Evolutionary conservation across 2,329 filamentous ascomycete species (phyloP).

Genomic region (Trichoderma semiorbis): DNA sequence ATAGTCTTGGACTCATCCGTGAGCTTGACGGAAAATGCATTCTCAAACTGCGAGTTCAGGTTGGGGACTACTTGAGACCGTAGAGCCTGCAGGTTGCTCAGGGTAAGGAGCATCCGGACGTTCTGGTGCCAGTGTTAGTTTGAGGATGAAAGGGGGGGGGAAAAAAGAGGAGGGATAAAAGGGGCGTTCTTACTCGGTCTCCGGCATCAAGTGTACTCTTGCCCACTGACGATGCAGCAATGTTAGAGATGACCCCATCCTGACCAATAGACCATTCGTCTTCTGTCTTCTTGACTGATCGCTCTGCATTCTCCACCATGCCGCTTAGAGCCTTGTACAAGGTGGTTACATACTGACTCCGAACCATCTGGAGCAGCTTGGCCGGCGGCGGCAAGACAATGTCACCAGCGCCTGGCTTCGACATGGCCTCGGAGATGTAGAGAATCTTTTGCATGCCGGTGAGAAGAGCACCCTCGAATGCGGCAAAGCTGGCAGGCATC

Average conservation of each 20-base stretch:
- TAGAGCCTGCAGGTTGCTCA: conserved; percentile 86
- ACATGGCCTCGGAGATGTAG: conserved; percentile 83
- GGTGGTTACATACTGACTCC: conserved; percentile 87
- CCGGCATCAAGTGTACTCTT: conserved; percentile 51
- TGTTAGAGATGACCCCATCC: conserved; percentile 37
- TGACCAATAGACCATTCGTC: conserved; percentile 56
- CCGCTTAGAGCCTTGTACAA: conserved; percentile 91
- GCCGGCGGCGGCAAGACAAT: conserved; percentile 81
- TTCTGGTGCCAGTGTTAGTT: conserved; percentile 54
- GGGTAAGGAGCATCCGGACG: conserved; percentile 86
- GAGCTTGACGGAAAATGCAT: conserved; percentile 87
- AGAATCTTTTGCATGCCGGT: conserved; percentile 91
- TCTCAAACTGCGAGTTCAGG: conserved; percentile 90
- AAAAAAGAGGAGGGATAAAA: background rate
- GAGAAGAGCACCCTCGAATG: conserved; percentile 79
- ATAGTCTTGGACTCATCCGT: conserved; percentile 93
- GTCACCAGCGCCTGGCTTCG: conserved; percentile 66
- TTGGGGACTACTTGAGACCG: conserved; percentile 78
- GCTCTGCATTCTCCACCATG: conserved; percentile 95
- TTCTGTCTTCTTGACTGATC: conserved; percentile 61
- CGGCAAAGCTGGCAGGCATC: conserved; percentile 82
- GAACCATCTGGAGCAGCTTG: conserved; percentile 86
- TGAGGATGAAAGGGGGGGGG: background rate
- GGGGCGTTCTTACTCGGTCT: conserved; percentile 46
- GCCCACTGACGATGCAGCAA: conserved; percentile 37